Evolutionary conservation across 352 stramenopile species (phyloP).

Genomic region (Hyaloperonospora brassicae): DNA sequence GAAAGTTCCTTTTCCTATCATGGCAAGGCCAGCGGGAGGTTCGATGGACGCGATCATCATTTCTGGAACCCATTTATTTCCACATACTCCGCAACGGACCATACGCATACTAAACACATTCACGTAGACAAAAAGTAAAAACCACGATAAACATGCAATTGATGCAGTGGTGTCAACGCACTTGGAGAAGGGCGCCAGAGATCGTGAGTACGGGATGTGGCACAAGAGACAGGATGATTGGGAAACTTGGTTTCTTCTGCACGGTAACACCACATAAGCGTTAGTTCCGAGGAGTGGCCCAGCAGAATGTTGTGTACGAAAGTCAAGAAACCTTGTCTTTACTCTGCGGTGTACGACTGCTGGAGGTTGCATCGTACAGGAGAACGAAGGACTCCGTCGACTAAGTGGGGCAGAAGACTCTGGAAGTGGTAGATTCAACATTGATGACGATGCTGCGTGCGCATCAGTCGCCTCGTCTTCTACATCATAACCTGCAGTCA

Average conservation of each 20-base stretch:
- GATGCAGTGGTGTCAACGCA: slow-evolving; percentile 14
- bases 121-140: neutral
- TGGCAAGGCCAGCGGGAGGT: slow-evolving; percentile 66
- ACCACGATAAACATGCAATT: neutral
- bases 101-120: slow-evolving; percentile 87
- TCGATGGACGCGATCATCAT: slow-evolving; percentile 90
- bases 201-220: slow-evolving; percentile 95
- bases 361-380: slow-evolving; percentile 22
- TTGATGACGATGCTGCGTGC: slow-evolving; percentile 26
- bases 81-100: slow-evolving; percentile 92
- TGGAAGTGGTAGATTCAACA: slow-evolving; percentile 21
- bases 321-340: slow-evolving; percentile 22
- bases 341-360: slow-evolving; percentile 16
- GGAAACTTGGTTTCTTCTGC: slow-evolving; percentile 37
- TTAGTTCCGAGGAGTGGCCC: neutral
- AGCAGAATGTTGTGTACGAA: neutral
- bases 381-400: slow-evolving; percentile 41
- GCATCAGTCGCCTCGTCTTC: slow-evolving; percentile 30
- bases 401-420: slow-evolving; percentile 33
- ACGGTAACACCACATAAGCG: neutral
- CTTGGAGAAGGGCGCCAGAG: slow-evolving; percentile 93
- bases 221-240: slow-evolving; percentile 89
- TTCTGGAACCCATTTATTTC: slow-evolving; percentile 97
- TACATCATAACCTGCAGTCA: slow-evolving; percentile 35
- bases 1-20: slow-evolving; percentile 89